Conservation (phyloP, 345 rosid species). For the Physaria fendleri region DNA sequence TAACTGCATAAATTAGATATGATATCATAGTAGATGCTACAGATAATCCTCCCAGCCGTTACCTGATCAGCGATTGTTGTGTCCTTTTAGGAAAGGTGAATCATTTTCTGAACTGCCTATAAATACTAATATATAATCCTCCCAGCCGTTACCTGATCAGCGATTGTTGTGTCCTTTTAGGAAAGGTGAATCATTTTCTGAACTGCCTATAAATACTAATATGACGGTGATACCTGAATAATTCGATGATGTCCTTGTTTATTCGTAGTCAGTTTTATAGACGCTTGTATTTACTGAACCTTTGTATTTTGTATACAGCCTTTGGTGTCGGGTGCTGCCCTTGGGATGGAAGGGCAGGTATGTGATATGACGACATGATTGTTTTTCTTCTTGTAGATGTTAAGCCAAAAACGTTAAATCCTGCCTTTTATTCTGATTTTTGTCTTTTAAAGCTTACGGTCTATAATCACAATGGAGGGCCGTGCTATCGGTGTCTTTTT, state of each 20-base stretch:
- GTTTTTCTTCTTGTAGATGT: background rate
- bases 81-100: slow-evolving; percentile 85
- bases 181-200: slow-evolving; percentile 55
- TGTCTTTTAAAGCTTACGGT: slow-evolving; percentile 42
- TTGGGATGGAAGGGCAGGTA: slow-evolving; percentile 98
- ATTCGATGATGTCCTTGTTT: background rate
- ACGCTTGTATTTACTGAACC: background rate
- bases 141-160: slow-evolving; percentile 98
- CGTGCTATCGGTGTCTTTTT: slow-evolving; percentile 83
- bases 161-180: slow-evolving; percentile 88
- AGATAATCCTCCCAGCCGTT: slow-evolving; percentile 95
- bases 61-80: slow-evolving; percentile 97
- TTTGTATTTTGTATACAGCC: slow-evolving; percentile 47
- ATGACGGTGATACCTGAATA: background rate
- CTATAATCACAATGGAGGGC: slow-evolving; percentile 71
- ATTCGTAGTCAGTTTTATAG: background rate
- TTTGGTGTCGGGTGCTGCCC: slow-evolving; percentile 95
- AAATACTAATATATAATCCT: too few relatives aligned
- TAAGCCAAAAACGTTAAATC: background rate
- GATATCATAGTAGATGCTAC: slow-evolving; percentile 87
- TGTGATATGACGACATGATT: background rate
- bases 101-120: slow-evolving; percentile 6
- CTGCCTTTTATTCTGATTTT: background rate
- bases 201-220: background rate
- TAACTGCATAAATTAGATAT: slow-evolving; percentile 51